Percentiles rank a stretch among this genome's conserved stretches.
Evolutionary conservation across 1,284 basidiomycete genomes (phyloP).

Genomic region (Ustilago hordei): DNA sequence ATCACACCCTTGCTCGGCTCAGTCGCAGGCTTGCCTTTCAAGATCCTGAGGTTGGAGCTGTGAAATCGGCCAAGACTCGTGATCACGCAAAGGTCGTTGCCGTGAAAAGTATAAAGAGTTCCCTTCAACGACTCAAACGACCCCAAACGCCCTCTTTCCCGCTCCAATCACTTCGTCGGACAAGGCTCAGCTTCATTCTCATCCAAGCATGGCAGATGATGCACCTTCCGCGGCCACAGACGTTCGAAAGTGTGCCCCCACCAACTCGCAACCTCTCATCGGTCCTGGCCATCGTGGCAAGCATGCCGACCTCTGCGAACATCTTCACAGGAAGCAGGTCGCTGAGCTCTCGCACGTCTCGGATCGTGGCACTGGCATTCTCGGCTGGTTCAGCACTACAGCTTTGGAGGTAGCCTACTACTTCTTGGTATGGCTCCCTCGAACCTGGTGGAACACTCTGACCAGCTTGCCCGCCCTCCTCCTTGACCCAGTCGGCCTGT

Average conservation of each 20-base stretch:
- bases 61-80: background rate
- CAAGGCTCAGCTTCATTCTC: background rate
- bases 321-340: conserved; percentile 37
- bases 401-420: conserved; percentile 32
- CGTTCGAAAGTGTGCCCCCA: conserved; percentile 20
- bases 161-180: background rate
- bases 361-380: conserved; percentile 20
- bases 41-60: background rate
- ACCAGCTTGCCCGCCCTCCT: conserved; percentile 37
- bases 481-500: conserved; percentile 33
- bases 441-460: conserved; percentile 34
- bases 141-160: background rate
- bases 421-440: conserved; percentile 31
- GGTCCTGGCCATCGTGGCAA: conserved; percentile 18
- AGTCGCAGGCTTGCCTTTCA: background rate
- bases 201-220: conserved; percentile 11
- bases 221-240: conserved; percentile 20
- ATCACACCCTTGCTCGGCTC: background rate
- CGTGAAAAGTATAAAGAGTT: background rate
- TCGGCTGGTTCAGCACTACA: conserved; percentile 22
- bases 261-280: conserved; percentile 23
- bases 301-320: conserved; percentile 30
- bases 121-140: background rate
- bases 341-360: conserved; percentile 20
- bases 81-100: background rate